Evolutionary conservation across 805 yeast genomes (phyloP).

Genomic region (Candida khao-thaluensis): DNA sequence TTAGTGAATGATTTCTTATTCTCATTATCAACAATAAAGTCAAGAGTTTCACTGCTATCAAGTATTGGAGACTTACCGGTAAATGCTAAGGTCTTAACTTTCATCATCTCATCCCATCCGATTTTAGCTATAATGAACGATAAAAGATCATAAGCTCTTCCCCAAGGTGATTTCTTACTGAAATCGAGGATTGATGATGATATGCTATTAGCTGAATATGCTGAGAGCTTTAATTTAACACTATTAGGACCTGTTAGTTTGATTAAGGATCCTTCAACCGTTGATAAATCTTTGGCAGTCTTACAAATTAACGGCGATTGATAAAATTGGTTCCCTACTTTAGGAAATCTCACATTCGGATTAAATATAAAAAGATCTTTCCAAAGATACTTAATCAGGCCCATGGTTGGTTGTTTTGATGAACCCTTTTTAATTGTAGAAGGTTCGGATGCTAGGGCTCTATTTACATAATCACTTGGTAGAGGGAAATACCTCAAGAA

Average conservation of each 20-base stretch:
- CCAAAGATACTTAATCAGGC: slow-evolving; percentile 36
- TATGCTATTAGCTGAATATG: slow-evolving; percentile 30
- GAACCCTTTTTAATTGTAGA: background rate
- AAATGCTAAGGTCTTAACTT: slow-evolving; percentile 66
- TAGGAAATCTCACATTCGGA: slow-evolving; percentile 35
- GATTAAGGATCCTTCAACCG: slow-evolving; percentile 32
- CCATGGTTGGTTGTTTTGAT: too few relatives aligned
- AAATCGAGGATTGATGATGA: slow-evolving; percentile 33
- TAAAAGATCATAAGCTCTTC: slow-evolving; percentile 59
- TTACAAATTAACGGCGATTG: slow-evolving; percentile 36
- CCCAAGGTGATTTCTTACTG: slow-evolving; percentile 38
- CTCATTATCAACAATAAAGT: slow-evolving; percentile 20
- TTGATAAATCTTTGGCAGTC: slow-evolving; percentile 32
- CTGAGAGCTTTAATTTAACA: slow-evolving; percentile 25
- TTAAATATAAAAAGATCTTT: slow-evolving; percentile 27
- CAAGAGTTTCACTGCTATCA: background rate
- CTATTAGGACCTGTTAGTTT: slow-evolving; percentile 29
- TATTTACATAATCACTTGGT: slow-evolving; percentile 17
- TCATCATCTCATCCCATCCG: slow-evolving; percentile 82
- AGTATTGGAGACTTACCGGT: background rate
- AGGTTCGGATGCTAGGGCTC: background rate
- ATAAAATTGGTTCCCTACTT: slow-evolving; percentile 32
- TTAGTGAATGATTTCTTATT: slow-evolving; percentile 15
- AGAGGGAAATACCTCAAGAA: slow-evolving; percentile 29
- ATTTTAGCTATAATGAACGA: slow-evolving; percentile 62